These are phyloP conservation scores for Fagopyrum homotropicum DNA, from an alignment of 148 eudicot species.

Conservation along the genomic window DNA sequence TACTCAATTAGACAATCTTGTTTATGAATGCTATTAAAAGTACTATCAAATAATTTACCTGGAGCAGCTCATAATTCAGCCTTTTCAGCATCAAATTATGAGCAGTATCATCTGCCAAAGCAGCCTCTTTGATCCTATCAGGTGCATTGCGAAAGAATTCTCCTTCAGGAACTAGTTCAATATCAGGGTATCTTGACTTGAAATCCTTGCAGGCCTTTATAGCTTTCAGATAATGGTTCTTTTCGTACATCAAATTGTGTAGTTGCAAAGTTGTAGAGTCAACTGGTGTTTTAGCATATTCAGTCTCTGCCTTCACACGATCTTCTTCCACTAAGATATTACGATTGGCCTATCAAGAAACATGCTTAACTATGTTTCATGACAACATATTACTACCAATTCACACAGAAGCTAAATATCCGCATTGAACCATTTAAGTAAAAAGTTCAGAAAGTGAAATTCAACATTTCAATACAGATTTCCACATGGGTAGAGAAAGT, in stretches of 20 bases:
- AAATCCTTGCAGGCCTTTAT: constrained; percentile 96
- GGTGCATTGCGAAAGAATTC: constrained; percentile 84
- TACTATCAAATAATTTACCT: constrained; percentile 32
- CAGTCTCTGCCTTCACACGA: constrained; percentile 76
- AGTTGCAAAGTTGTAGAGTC: constrained; percentile 92
- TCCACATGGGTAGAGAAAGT: background rate
- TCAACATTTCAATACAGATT: background rate
- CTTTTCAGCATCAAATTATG: constrained; percentile 89
- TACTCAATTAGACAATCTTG: background rate
- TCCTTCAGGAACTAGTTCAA: constrained; percentile 85
- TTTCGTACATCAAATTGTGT: constrained; percentile 95
- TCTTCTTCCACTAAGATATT: constrained; percentile 87
- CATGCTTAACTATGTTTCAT: constrained; percentile 9
- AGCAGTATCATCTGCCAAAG: constrained; percentile 51
- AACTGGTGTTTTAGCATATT: constrained; percentile 84
- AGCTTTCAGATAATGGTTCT: constrained; percentile 89
- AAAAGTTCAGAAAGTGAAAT: background rate
- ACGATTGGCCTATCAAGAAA: constrained; percentile 70
- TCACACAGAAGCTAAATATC: background rate
- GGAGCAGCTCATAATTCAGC: constrained; percentile 85
- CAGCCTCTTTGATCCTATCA: constrained; percentile 56
- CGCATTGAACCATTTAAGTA: background rate
- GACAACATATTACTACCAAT: background rate
- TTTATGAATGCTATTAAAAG: background rate
- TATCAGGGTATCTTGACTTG: constrained; percentile 92